Evolutionary conservation across 257 asterid genomes (phyloP).

Genomic region (Solanum pinnatisectum): DNA sequence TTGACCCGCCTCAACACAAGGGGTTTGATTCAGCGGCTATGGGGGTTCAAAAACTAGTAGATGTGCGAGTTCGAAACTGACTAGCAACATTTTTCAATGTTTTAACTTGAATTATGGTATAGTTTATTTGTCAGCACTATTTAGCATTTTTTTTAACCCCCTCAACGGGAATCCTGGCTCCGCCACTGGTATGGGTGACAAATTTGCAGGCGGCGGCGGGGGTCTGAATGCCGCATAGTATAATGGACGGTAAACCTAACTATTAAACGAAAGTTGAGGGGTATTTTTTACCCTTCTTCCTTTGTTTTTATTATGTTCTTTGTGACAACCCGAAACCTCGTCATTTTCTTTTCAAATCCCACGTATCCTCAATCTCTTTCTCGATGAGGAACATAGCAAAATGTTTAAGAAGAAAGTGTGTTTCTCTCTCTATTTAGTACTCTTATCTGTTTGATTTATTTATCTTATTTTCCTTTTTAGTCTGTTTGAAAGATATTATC

Average conservation of each 20-base stretch:
- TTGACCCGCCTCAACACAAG: neutral
- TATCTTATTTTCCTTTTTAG: neutral
- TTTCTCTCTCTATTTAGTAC: neutral
- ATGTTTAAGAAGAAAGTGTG: neutral
- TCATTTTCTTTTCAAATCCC: neutral
- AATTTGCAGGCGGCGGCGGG: neutral
- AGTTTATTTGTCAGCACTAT: neutral
- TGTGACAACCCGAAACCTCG: neutral
- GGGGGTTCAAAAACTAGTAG: neutral
- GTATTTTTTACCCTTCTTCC: neutral
- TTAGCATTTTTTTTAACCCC: neutral
- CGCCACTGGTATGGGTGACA: neutral
- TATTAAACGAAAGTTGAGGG: neutral
- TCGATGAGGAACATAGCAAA: neutral
- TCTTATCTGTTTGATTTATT: neutral
- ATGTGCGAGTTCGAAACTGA: neutral
- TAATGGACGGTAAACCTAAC: neutral
- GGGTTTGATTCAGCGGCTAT: neutral
- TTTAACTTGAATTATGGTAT: neutral
- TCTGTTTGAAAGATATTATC: neutral
- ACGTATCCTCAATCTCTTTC: neutral
- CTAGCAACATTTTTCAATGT: neutral
- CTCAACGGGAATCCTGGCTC: neutral
- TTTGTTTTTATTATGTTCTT: neutral
- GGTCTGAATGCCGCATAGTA: neutral